Conservation (phyloP, 2,329 filamentous ascomycete species). For the Exophiala calicioides region DNA sequence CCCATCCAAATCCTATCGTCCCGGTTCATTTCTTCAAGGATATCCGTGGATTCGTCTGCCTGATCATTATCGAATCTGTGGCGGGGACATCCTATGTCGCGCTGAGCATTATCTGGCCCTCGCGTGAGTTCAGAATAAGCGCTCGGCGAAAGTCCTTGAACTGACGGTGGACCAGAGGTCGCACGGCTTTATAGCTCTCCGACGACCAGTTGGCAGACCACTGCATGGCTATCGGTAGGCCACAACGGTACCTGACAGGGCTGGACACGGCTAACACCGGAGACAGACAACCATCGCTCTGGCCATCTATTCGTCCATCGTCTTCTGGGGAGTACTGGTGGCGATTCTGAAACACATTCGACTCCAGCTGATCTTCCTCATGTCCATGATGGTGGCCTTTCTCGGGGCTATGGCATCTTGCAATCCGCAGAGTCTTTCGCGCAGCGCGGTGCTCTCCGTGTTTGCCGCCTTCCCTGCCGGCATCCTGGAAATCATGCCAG, state of each 20-base stretch:
- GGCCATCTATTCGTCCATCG: conserved; percentile 36
- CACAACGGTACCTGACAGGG: too few species aligned
- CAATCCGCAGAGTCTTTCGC: neutral
- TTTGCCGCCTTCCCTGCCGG: conserved; percentile 12
- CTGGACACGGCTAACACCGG: too few species aligned
- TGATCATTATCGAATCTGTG: conserved; percentile 10
- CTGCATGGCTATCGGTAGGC: conserved; percentile 4
- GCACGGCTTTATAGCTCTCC: conserved; percentile 1
- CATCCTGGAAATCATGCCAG: conserved; percentile 6
- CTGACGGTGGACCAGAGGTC: conserved; percentile 12
- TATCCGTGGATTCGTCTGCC: conserved; percentile 11
- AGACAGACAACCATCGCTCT: conserved; percentile 32
- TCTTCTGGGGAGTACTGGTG: conserved; percentile 33
- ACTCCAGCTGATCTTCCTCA: conserved; percentile 24
- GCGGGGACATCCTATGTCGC: conserved; percentile 16
- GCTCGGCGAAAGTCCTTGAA: neutral
- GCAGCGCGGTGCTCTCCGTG: conserved; percentile 6
- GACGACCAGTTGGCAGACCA: neutral
- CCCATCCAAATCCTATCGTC: conserved; percentile 11
- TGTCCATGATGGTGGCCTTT: neutral
- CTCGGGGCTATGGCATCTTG: neutral
- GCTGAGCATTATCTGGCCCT: conserved; percentile 15
- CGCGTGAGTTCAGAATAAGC: conserved; percentile 1
- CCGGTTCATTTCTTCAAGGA: conserved; percentile 21
- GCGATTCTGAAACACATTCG: conserved; percentile 32